Base-by-base conservation (phyloP, 441 rosid species). In the Adansonia gregorii region DNA sequence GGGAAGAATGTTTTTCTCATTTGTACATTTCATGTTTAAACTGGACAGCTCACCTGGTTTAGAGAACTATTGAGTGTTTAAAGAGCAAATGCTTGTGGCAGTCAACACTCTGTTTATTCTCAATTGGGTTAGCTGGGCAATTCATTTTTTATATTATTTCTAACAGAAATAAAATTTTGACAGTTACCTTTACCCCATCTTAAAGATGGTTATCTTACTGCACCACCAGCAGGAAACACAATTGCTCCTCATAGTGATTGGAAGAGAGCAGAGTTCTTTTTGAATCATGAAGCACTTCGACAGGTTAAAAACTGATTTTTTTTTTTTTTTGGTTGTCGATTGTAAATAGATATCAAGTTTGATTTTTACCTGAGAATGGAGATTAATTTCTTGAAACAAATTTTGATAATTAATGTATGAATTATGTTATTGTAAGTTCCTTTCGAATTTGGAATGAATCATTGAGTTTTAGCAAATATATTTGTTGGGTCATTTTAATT, bases 151-250 rank as follows among this genome's bases (percentile, higher is more conserved):
- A 5, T 54, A n/a, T 31, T 9, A 31, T 4, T 54, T 83, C 84
- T 85, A 68, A 82, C 77, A 15, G 15, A 39, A 15, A 69, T 72
- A 39, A 59, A 78, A 78, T 76, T 35, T 87, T 83, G 79, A 64
- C 94, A 95, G 99, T 85, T 95, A 80, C 99, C 97, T 51, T 86
- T 94, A 52, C 98, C 99, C 4, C 91, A 88, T 83, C 93, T 95
- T 70, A 95, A 94, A 89, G 87, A 87, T 72, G 99, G 98, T 71
- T 92, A 92, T 87, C 85, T 95, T 64, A 89, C 84, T 60, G 98
- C 93, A 77, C 93, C 97, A 58, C 97, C 95, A 0, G 94, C 81
- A 46, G 99, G 97, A 12, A 83, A 86, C 75, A 73, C 82, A 15
- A 85, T 91, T 61, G 95, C 99, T 12, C 97, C 99, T 66, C 98